Conservation (phyloP, 2,329 filamentous ascomycete species). For the Septoria petroselini region DNA sequence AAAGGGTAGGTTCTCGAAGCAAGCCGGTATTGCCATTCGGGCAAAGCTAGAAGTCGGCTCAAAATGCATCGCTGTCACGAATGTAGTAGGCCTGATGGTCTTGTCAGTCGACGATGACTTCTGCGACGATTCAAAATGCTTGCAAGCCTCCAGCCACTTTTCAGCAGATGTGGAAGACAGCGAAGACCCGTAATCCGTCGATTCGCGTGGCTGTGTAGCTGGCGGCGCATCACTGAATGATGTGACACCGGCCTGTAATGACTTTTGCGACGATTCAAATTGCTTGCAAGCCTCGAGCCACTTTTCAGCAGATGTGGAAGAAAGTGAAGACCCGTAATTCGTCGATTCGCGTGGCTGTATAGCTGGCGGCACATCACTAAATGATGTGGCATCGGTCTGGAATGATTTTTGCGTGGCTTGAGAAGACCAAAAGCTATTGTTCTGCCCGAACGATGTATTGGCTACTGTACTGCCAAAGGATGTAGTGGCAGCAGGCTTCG, state of each 20-base stretch:
- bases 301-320: constrained; percentile 7
- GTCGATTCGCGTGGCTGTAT: background rate
- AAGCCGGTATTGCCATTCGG: constrained; percentile 17
- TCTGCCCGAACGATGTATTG: constrained; percentile 16
- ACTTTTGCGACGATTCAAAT: constrained; percentile 12
- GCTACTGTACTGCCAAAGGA: constrained; percentile 14
- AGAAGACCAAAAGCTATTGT: constrained; percentile 14
- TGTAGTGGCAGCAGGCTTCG: background rate
- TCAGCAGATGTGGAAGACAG: constrained; percentile 8
- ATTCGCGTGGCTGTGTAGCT: background rate
- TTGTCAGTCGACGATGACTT: constrained; percentile 5
- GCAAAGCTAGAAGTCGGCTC: constrained; percentile 16
- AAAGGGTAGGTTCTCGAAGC: constrained; percentile 21
- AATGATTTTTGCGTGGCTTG: constrained; percentile 9
- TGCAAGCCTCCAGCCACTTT: background rate
- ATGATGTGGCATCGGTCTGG: constrained; percentile 20
- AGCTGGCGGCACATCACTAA: constrained; percentile 11
- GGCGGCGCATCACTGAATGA: constrained; percentile 17
- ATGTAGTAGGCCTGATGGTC: background rate
- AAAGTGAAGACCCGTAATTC: constrained; percentile 11
- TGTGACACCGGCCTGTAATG: constrained; percentile 19
- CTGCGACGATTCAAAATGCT: constrained; percentile 12
- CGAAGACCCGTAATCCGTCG: constrained; percentile 12
- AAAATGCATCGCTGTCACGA: background rate
- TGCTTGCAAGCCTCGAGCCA: background rate